These are phyloP conservation scores for Umbelopsis sp. DNA, from an alignment of 192 early-diverging fungal species.

Conservation along the genomic window DNA sequence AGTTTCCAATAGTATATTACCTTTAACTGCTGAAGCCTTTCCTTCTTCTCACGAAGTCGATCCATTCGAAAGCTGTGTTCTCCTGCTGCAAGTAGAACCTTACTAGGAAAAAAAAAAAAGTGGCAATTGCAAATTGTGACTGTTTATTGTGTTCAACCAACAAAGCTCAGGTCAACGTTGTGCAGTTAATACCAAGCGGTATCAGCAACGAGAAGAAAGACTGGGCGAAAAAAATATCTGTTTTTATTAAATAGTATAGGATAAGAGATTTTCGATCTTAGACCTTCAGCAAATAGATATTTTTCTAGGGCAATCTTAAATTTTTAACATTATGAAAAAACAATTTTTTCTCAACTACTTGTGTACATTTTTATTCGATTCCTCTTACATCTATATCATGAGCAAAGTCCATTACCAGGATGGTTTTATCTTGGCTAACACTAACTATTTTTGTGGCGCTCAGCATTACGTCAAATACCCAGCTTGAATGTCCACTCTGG, in stretches of 20 bases:
- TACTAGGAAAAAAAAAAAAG: neutral
- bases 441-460: slow-evolving; percentile 70
- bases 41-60: slow-evolving; percentile 10
- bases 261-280: too few relatives aligned
- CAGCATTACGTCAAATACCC: slow-evolving; percentile 97
- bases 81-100: neutral
- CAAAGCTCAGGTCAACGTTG: too few relatives aligned
- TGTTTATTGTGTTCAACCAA: too few relatives aligned
- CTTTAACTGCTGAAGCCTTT: neutral
- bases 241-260: too few relatives aligned
- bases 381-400: slow-evolving; percentile 30
- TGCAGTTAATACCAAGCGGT: too few relatives aligned
- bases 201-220: too few relatives aligned
- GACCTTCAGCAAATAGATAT: too few relatives aligned
- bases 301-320: too few relatives aligned
- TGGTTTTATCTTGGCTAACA: slow-evolving; percentile 46
- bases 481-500: slow-evolving; percentile 79
- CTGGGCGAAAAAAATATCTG: too few relatives aligned
- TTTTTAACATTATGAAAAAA: too few relatives aligned
- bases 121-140: neutral
- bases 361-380: neutral
- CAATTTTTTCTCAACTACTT: too few relatives aligned
- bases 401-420: slow-evolving; percentile 49
- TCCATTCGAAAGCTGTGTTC: neutral
- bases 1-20: neutral